Evolutionary conservation across 2,329 filamentous ascomycete genomes (phyloP).

Genomic region (Aquanectria penicillioides): DNA sequence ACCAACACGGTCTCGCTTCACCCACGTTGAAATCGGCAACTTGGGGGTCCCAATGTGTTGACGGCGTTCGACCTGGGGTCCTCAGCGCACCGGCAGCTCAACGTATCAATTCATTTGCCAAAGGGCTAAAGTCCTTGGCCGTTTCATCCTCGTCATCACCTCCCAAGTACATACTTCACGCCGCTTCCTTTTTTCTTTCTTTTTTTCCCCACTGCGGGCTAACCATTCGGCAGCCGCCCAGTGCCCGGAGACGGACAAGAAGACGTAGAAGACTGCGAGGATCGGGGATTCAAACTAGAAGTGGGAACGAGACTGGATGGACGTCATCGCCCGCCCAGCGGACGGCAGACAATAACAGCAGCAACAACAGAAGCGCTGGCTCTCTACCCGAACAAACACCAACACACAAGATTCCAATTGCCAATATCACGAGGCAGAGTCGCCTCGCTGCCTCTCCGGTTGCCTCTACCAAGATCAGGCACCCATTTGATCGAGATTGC

Average conservation of each 20-base stretch:
- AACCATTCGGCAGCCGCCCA: constrained; percentile 7
- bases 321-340: constrained; percentile 36
- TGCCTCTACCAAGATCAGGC: not conserved
- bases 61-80: not conserved
- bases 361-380: not conserved
- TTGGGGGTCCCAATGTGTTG: not conserved
- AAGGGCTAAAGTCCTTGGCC: not conserved
- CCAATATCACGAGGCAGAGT: not conserved
- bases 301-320: constrained; percentile 14
- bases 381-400: constrained; percentile 5
- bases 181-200: no score
- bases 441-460: not conserved
- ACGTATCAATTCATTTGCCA: not conserved
- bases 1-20: no score
- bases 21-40: no score
- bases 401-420: constrained; percentile 9
- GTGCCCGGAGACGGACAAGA: constrained; percentile 12
- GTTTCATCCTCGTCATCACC: not conserved
- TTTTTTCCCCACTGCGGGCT: constrained; percentile 31
- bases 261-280: constrained; percentile 2
- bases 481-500: constrained; percentile 18
- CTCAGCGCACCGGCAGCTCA: not conserved
- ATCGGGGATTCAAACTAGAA: constrained; percentile 22
- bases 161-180: constrained; percentile 1
- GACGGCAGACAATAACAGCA: constrained; percentile 17